These are phyloP conservation scores for Pichia cabralensis DNA, from an alignment of 805 yeast species.

Conservation along the genomic window DNA sequence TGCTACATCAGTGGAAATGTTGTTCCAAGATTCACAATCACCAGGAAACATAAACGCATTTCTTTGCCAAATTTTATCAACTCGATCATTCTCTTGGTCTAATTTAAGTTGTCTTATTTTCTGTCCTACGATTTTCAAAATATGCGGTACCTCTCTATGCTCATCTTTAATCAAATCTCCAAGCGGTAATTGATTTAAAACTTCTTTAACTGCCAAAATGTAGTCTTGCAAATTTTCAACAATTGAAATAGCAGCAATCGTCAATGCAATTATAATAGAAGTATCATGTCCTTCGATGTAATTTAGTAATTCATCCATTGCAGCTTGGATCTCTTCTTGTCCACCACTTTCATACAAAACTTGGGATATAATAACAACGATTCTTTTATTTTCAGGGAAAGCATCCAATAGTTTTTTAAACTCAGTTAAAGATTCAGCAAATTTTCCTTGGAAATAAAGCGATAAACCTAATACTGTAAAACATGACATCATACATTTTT, in stretches of 20 bases:
- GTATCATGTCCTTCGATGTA: constrained; percentile 57
- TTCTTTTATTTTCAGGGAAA: constrained; percentile 49
- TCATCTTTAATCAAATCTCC: constrained; percentile 37
- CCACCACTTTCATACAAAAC: constrained; percentile 69
- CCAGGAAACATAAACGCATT: constrained; percentile 68
- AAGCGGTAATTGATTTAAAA: constrained; percentile 44
- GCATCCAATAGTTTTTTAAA: constrained; percentile 52
- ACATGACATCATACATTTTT: constrained; percentile 40
- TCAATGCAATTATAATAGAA: constrained; percentile 54
- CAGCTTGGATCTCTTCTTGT: constrained; percentile 72
- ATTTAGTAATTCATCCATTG: constrained; percentile 69
- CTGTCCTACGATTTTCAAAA: constrained; percentile 42
- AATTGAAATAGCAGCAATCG: constrained; percentile 73
- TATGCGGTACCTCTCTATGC: constrained; percentile 44
- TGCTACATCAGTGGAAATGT: constrained; percentile 47
- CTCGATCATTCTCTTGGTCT: not conserved
- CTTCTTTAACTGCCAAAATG: constrained; percentile 53
- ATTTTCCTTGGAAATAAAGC: constrained; percentile 50
- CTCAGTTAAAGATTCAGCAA: constrained; percentile 56
- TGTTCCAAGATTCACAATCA: constrained; percentile 58
- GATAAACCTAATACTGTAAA: constrained; percentile 66
- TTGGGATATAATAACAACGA: constrained; percentile 69
- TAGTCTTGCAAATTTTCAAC: constrained; percentile 50
- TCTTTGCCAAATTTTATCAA: constrained; percentile 46
- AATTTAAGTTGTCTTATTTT: constrained; percentile 29